A percentile compares a stretch with the other conserved stretches of the same genome.
Conservation (phyloP, 768 basidiomycete genomes). For the Scleroderma bovista region DNA sequence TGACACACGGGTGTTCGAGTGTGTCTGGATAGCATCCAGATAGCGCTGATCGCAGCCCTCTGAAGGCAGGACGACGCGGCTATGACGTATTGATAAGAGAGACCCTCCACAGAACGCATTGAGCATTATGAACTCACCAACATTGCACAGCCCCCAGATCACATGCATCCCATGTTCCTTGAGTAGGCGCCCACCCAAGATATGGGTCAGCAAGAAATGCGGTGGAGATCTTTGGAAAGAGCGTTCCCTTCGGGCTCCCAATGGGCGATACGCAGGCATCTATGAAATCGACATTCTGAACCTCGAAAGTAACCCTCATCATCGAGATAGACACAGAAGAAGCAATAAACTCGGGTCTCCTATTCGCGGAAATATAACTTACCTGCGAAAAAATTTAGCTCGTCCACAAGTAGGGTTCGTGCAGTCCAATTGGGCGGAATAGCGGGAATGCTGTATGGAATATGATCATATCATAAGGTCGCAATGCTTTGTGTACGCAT, state of each 20-base stretch:
- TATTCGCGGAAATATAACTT: constrained; percentile 37
- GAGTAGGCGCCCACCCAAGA: too few species aligned
- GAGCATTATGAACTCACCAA: too few species aligned
- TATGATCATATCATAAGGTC: constrained; percentile 32
- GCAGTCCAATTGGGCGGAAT: constrained; percentile 15
- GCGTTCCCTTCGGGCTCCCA: background rate
- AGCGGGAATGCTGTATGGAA: constrained; percentile 16
- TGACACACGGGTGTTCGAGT: too few species aligned
- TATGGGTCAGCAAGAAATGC: too few species aligned
- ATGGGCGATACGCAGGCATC: constrained; percentile 1
- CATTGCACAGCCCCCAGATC: too few species aligned
- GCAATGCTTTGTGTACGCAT: constrained; percentile 27
- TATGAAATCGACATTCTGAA: constrained; percentile 18
- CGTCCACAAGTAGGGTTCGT: constrained; percentile 13
- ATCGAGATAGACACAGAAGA: constrained; percentile 37
- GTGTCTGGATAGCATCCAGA: too few species aligned
- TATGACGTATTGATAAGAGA: too few species aligned
- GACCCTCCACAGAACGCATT: too few species aligned
- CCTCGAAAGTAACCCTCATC: constrained; percentile 37
- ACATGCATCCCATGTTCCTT: too few species aligned
- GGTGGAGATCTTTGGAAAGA: background rate
- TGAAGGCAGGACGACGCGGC: too few species aligned
- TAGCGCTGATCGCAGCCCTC: too few species aligned
- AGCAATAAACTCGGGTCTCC: constrained; percentile 26
- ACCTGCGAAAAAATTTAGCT: constrained; percentile 41